Percentiles rank a stretch among this genome's conserved stretches.
Evolutionary conservation across 2,329 filamentous ascomycete species (phyloP).

Genomic region (Coniochaeta sp.): DNA sequence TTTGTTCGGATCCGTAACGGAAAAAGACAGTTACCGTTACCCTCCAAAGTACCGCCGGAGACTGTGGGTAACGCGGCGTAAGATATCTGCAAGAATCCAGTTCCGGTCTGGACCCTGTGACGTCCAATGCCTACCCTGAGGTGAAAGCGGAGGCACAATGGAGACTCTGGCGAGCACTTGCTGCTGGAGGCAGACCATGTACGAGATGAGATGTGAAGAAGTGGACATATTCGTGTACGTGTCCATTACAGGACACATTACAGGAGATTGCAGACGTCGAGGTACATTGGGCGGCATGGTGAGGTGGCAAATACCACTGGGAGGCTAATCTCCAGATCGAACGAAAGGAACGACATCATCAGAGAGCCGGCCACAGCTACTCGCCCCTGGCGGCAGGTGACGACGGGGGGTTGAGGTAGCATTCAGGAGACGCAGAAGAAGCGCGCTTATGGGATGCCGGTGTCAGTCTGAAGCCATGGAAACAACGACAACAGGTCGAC

Average conservation of each 20-base stretch:
- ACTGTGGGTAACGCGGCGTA: neutral
- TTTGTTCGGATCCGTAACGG: too few species aligned
- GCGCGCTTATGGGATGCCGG: neutral
- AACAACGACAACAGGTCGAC: conserved; percentile 1
- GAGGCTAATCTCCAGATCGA: conserved; percentile 32
- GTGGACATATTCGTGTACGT: too few species aligned
- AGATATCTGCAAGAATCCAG: neutral
- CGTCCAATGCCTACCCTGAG: too few species aligned
- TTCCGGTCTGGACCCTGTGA: neutral
- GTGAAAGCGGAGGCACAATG: too few species aligned
- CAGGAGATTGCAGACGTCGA: neutral
- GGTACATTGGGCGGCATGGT: conserved; percentile 21
- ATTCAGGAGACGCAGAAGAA: neutral
- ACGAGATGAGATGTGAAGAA: too few species aligned
- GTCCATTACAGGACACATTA: neutral
- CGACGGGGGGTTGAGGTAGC: neutral
- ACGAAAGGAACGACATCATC: conserved; percentile 12
- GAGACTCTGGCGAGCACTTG: too few species aligned
- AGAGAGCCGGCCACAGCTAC: conserved; percentile 7
- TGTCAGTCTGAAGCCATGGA: neutral
- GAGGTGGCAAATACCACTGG: conserved; percentile 37
- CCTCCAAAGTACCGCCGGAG: neutral
- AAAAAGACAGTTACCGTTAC: too few species aligned
- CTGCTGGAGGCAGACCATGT: too few species aligned
- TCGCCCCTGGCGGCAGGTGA: neutral